Percentiles rank a stretch among this genome's conserved stretches.
phyloP scores from a whole-genome alignment of 2,329 filamentous ascomycete species.

The Colletotrichum agaves region DNA sequence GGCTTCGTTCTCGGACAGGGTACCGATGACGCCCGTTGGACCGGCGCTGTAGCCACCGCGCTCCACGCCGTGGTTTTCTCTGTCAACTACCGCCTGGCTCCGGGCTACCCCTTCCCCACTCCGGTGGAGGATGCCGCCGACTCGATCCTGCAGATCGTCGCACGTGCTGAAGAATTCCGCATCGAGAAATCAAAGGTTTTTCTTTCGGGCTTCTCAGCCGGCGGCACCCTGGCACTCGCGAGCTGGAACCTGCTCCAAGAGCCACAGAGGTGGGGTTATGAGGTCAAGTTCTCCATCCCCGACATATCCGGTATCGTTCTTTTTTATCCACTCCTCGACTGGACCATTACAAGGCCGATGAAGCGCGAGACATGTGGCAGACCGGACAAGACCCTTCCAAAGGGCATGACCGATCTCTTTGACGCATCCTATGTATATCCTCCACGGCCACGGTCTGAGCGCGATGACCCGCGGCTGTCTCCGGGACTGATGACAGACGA shows the following conservation, averaged over 20 bases:
- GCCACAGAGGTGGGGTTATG: constrained; percentile 53
- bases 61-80: constrained; percentile 69
- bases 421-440: constrained; percentile 71
- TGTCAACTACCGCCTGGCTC: constrained; percentile 76
- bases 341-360: constrained; percentile 64
- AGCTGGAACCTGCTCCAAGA: constrained; percentile 58
- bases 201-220: constrained; percentile 73
- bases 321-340: constrained; percentile 73
- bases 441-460: constrained; percentile 54
- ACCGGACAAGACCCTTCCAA: constrained; percentile 68
- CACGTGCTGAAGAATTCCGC: constrained; percentile 65
- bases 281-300: constrained; percentile 52
- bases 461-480: constrained; percentile 66
- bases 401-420: constrained; percentile 69
- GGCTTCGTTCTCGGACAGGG: constrained; percentile 73
- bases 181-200: constrained; percentile 67
- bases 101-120: constrained; percentile 71
- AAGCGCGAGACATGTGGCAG: constrained; percentile 64
- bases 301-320: constrained; percentile 63
- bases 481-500: constrained; percentile 66
- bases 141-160: constrained; percentile 69
- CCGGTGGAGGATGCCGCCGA: constrained; percentile 74
- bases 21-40: constrained; percentile 72
- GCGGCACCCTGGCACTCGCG: constrained; percentile 65
- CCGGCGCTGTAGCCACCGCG: constrained; percentile 60